Conservation (phyloP, 768 basidiomycete genomes). For the Piloderma croceum region DNA sequence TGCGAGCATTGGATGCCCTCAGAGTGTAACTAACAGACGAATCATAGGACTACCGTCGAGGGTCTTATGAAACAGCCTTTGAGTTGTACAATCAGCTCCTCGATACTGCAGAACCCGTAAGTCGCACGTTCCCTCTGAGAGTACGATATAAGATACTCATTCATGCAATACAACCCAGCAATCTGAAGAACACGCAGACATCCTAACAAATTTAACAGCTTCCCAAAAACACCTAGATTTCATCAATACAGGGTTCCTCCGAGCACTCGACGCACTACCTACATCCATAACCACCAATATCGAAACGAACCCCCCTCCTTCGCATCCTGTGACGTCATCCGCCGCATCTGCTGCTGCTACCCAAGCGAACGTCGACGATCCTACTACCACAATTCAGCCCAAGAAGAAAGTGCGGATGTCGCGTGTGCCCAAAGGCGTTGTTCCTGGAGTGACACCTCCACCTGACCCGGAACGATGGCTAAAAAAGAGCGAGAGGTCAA, state of each 20-base stretch:
- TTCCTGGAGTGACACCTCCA: conserved; percentile 72
- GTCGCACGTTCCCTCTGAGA: no score
- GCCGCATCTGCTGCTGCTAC: conserved; percentile 27
- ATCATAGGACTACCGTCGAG: conserved; percentile 79
- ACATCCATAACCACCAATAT: conserved; percentile 44
- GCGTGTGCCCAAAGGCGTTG: conserved; percentile 70
- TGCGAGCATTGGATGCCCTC: no score
- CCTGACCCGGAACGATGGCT: conserved; percentile 87
- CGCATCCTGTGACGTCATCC: conserved; percentile 20
- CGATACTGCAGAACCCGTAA: conserved; percentile 70
- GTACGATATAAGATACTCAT: no score
- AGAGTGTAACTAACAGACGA: no score
- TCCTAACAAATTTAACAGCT: conserved; percentile 79
- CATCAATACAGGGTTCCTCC: conserved; percentile 63
- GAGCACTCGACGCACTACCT: conserved; percentile 56
- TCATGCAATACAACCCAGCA: conserved; percentile 38
- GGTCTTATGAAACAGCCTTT: conserved; percentile 65
- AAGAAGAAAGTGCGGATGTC: conserved; percentile 55
- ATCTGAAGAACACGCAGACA: conserved; percentile 84
- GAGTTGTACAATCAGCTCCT: conserved; percentile 79
- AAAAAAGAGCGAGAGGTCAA: conserved; percentile 77
- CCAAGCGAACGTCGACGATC: conserved; percentile 18
- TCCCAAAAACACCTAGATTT: conserved; percentile 82
- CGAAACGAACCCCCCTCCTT: conserved; percentile 59
- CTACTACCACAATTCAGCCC: conserved; percentile 30